phyloP scores from a whole-genome alignment of 768 basidiomycete species.

The Candolleomyces efflorescens region DNA sequence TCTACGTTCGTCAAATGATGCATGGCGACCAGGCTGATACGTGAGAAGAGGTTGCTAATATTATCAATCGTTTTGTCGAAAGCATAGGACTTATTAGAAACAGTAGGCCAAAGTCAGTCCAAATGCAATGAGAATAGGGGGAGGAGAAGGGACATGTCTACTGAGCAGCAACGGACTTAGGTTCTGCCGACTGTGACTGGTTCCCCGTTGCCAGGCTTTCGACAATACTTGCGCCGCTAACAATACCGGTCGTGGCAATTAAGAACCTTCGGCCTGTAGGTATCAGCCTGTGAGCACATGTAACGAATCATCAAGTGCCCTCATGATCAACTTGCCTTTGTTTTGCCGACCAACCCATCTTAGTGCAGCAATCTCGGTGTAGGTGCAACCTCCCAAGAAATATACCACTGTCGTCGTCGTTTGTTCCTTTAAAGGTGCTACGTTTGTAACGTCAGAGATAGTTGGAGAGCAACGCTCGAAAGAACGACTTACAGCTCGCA shows the following conservation, averaged over 20 bases:
- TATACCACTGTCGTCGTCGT: conserved; percentile 87
- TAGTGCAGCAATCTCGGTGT: conserved; percentile 93
- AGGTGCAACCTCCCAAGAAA: conserved; percentile 96
- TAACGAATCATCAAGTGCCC: conserved; percentile 4
- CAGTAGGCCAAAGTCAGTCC: neutral
- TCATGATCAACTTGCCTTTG: conserved; percentile 46
- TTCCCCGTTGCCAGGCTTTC: conserved; percentile 50
- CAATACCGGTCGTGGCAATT: conserved; percentile 88
- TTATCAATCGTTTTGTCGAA: neutral
- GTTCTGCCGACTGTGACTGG: conserved; percentile 17
- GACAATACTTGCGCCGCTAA: conserved; percentile 72
- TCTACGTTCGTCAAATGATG: conserved; percentile 7
- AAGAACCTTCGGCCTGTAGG: conserved; percentile 75
- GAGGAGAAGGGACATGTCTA: neutral
- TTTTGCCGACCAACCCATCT: conserved; percentile 89
- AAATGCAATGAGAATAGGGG: neutral
- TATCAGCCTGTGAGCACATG: conserved; percentile 7
- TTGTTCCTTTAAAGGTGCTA: conserved; percentile 36
- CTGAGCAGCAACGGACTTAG: conserved; percentile 34
- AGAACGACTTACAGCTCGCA: conserved; percentile 26
- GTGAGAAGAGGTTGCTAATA: conserved; percentile 4
- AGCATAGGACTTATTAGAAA: neutral
- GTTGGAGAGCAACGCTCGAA: neutral
- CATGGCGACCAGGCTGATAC: conserved; percentile 4
- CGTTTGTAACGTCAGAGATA: conserved; percentile 4